Percentiles rank a stretch among this genome's conserved stretches.
Evolutionary conservation across 2,329 filamentous ascomycete genomes (phyloP).

Genomic region (Stemphylium beticola): DNA sequence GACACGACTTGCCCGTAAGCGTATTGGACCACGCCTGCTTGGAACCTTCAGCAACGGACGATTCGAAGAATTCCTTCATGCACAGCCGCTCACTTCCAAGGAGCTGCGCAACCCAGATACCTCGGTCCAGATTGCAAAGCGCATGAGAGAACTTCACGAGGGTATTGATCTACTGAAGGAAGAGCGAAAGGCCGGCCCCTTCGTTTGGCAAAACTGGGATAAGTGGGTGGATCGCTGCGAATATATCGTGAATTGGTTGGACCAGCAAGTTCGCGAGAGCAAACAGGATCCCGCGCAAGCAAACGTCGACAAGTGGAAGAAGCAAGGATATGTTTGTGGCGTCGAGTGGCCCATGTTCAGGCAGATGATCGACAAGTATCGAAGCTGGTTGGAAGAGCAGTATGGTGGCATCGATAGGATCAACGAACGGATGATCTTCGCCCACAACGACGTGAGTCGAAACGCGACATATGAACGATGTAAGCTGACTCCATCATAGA

Average conservation of each 20-base stretch:
- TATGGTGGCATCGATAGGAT: slow-evolving; percentile 73
- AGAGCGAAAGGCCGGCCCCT: slow-evolving; percentile 79
- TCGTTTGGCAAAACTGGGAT: slow-evolving; percentile 93
- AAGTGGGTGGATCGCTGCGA: slow-evolving; percentile 78
- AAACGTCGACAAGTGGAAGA: slow-evolving; percentile 65
- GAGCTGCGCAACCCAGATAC: slow-evolving; percentile 83
- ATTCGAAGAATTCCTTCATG: slow-evolving; percentile 93
- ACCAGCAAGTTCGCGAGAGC: slow-evolving; percentile 62
- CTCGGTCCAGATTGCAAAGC: slow-evolving; percentile 91
- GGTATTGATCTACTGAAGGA: slow-evolving; percentile 83
- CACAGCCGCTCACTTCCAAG: slow-evolving; percentile 75
- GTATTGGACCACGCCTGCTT: slow-evolving; percentile 87
- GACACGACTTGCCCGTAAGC: slow-evolving; percentile 83
- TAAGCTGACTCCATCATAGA: slow-evolving; percentile 59
- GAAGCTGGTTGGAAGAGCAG: slow-evolving; percentile 71
- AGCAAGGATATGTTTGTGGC: slow-evolving; percentile 79
- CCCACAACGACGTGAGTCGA: slow-evolving; percentile 88
- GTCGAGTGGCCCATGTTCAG: slow-evolving; percentile 82
- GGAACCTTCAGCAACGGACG: slow-evolving; percentile 94
- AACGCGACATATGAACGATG: background rate
- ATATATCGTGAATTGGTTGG: slow-evolving; percentile 64
- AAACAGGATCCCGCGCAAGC: slow-evolving; percentile 43
- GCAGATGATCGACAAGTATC: slow-evolving; percentile 76
- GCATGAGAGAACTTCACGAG: slow-evolving; percentile 94
- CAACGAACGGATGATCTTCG: slow-evolving; percentile 81